These are phyloP conservation scores for Aspergillus carlsbadensis DNA, from an alignment of 495 filamentous ascomycete genomes.

Conservation along the genomic window DNA sequence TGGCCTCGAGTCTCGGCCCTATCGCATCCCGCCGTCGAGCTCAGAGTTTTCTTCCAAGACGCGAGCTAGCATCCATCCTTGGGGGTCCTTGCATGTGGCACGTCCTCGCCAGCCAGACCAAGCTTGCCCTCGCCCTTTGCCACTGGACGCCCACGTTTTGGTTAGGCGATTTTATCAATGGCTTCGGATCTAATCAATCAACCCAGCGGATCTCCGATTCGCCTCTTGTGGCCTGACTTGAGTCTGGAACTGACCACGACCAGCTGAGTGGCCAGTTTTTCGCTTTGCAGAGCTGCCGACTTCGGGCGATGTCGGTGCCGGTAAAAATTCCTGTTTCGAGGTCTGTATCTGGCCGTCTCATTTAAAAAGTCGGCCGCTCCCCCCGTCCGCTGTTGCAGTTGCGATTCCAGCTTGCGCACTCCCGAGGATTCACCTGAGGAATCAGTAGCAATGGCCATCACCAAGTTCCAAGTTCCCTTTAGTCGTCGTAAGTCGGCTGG, in stretches of 20 bases:
- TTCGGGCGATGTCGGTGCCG: conserved; percentile 6
- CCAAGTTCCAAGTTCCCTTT: neutral
- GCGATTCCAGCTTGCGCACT: neutral
- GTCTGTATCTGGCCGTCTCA: neutral
- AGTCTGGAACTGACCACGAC: neutral
- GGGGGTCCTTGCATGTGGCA: conserved; percentile 7
- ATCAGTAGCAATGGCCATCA: conserved; percentile 6
- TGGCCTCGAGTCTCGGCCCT: neutral
- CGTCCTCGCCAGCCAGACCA: neutral
- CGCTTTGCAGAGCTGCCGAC: conserved; percentile 3
- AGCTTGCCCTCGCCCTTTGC: neutral
- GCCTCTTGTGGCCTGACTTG: conserved; percentile 7
- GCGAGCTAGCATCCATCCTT: neutral
- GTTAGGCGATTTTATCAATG: conserved; percentile 7
- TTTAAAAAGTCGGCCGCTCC: neutral
- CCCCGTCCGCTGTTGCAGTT: neutral
- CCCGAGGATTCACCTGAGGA: neutral
- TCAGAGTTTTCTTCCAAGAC: neutral
- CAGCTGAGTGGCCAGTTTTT: neutral
- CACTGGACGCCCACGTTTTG: conserved; percentile 7
- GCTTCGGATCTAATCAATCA: conserved; percentile 15
- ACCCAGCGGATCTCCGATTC: neutral
- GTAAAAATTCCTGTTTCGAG: conserved; percentile 2
- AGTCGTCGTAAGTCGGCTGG: neutral
- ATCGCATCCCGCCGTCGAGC: neutral